A percentile compares a stretch with the other conserved stretches of the same genome.
phyloP scores from a whole-genome alignment of 2,329 filamentous ascomycete genomes.

The Exserohilum turcica region DNA sequence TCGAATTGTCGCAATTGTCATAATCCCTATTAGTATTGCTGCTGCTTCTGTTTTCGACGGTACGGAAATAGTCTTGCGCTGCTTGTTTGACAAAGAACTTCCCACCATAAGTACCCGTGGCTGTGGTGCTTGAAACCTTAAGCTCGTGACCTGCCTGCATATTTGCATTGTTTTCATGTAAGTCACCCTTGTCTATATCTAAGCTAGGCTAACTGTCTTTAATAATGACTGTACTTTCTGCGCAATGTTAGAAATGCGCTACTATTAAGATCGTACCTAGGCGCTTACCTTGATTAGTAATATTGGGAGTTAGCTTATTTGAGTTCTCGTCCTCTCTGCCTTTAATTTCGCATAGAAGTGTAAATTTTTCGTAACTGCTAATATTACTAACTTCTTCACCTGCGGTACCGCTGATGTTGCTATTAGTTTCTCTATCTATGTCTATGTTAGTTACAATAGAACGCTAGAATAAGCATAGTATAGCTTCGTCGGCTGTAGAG shows the following conservation, averaged over 20 bases:
- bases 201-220: conserved; percentile 10
- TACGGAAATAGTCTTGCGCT: conserved; percentile 10
- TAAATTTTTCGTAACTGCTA: conserved; percentile 5
- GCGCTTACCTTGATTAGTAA: conserved; percentile 18
- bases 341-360: conserved; percentile 3
- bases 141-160: conserved; percentile 5
- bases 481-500: conserved; percentile 10
- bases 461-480: conserved; percentile 2
- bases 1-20: conserved; percentile 6
- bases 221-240: conserved; percentile 19
- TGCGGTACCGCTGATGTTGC: conserved; percentile 10
- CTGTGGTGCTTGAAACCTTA: conserved; percentile 8
- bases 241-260: conserved; percentile 18
- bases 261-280: conserved; percentile 4
- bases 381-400: conserved; percentile 6
- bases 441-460: conserved; percentile 14
- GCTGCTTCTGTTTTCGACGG: conserved; percentile 6
- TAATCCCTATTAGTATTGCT: conserved; percentile 8
- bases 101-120: conserved; percentile 5
- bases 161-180: conserved; percentile 11
- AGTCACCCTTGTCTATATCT: conserved; percentile 11
- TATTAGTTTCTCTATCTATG: conserved; percentile 10
- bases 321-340: conserved; percentile 9
- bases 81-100: conserved; percentile 8
- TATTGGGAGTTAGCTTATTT: conserved; percentile 13